phyloP scores from a whole-genome alignment of 345 rosid species.

The Citrus unshiu region DNA sequence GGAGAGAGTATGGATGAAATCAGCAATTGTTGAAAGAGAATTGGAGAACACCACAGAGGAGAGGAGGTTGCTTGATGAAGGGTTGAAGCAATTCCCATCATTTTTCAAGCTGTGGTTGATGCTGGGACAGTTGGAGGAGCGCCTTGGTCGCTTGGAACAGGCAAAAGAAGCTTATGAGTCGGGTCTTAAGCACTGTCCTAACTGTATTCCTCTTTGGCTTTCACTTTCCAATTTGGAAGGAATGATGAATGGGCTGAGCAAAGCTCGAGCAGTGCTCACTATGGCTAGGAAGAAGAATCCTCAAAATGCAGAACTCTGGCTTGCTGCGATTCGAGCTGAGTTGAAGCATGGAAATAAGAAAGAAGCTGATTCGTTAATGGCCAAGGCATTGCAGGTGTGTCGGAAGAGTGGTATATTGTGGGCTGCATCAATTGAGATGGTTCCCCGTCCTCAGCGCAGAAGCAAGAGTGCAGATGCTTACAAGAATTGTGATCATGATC shows the following conservation, averaged over 20 bases:
- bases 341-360: constrained; percentile 68
- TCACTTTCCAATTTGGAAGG: constrained; percentile 77
- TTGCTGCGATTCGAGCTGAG: constrained; percentile 86
- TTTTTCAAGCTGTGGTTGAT: constrained; percentile 92
- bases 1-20: constrained; percentile 98
- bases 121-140: constrained; percentile 94
- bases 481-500: constrained; percentile 80
- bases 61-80: constrained; percentile 79
- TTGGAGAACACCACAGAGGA: constrained; percentile 71
- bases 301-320: constrained; percentile 76
- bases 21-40: constrained; percentile 94
- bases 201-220: constrained; percentile 71
- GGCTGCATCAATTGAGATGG: constrained; percentile 90
- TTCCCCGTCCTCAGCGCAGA: constrained; percentile 71
- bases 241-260: constrained; percentile 66
- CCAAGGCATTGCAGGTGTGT: constrained; percentile 94
- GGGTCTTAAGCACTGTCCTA: constrained; percentile 69
- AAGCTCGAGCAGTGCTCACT: constrained; percentile 84
- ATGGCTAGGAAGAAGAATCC: constrained; percentile 81
- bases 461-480: constrained; percentile 69
- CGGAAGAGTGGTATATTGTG: constrained; percentile 84
- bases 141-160: constrained; percentile 50
- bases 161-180: constrained; percentile 66
- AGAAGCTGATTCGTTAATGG: constrained; percentile 84
- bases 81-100: constrained; percentile 71